Base-by-base conservation (phyloP, 345 rosid genomes). In the Brassica nigra region DNA sequence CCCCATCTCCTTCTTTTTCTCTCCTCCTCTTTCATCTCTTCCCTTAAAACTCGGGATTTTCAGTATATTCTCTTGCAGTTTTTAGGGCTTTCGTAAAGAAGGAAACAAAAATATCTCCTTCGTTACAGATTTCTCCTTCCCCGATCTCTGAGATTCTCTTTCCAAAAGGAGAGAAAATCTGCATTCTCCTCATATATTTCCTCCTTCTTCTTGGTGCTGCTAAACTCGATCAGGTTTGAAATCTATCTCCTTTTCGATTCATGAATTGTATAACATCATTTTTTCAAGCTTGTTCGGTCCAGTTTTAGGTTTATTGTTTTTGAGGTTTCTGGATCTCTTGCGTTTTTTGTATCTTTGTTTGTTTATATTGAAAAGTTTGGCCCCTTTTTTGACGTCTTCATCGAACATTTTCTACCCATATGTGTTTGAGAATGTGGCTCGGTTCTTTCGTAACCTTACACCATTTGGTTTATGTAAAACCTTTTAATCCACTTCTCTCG, bases 1-100 rank as follows among this genome's bases (percentile, higher is more conserved):
- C 82, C 6, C 29, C 82, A 71, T 77, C 74, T 4, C 82, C 77
- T 65, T 7, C 72, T 7, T n/a, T 66, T 81, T 80, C 80, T 80
- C 83, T 49, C 62, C 23, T 70, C 18, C 68, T 76, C 66, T 31
- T 62, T 62, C 59, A 2, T 66, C 61, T 72, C 16, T 70, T 70
- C 9, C 65, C 61, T 52, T 18, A 30, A 58, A 62, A 49, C 57
- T 65, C 65, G 66, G 7, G 61, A 49, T 28, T 27, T 64, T 62
- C 69, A 37, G 71, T 44, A 29, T 30, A 66, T 42, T 37, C 27
- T 42, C 44, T 58, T 39, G 23, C 67, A 39, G n/a, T 14, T 31
- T 61, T 80, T 66, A 76, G 81, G 77, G 80, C 34, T 88, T 83
- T 9, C 76, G 16, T 18, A 23, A 11, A 34, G 58, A n/a, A 0